Conservation (phyloP, 305 asterid genomes). For the Fraxinus velutina region DNA sequence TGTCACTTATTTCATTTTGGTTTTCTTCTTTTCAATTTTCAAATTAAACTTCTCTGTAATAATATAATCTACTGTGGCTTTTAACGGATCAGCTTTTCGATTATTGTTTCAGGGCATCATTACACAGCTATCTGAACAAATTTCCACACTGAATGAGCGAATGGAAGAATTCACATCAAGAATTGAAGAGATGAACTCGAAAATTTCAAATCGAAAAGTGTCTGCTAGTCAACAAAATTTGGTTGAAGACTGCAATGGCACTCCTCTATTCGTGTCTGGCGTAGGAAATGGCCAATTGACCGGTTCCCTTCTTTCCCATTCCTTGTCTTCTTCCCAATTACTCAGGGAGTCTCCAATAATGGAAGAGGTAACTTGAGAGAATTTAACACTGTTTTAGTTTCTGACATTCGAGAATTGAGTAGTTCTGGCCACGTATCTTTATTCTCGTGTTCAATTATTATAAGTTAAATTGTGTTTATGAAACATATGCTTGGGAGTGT, state of each 20-base stretch:
- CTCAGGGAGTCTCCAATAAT: conserved; percentile 67
- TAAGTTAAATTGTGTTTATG: not conserved
- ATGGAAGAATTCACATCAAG: conserved; percentile 95
- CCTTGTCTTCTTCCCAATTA: conserved; percentile 74
- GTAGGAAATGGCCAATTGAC: conserved; percentile 60
- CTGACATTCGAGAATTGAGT: not conserved
- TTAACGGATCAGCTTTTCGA: conserved; percentile 5
- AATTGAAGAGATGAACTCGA: conserved; percentile 79
- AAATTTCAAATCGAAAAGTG: conserved; percentile 41
- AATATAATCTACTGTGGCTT: conserved; percentile 7
- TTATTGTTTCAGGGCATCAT: conserved; percentile 68
- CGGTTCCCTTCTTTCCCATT: conserved; percentile 58
- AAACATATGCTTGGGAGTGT: not conserved
- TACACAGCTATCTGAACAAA: conserved; percentile 83
- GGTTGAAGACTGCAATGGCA: conserved; percentile 70
- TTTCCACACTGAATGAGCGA: conserved; percentile 80
- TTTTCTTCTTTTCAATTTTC: not conserved
- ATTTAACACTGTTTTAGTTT: not conserved
- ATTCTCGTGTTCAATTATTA: not conserved
- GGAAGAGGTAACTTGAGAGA: conserved; percentile 66
- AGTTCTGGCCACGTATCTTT: not conserved
- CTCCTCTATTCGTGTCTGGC: conserved; percentile 60
- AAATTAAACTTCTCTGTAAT: conserved; percentile 13
- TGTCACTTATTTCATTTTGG: not conserved
- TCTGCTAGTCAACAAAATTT: conserved; percentile 77